Evolutionary conservation across 2,329 filamentous ascomycete genomes (phyloP).

Genomic region (Cordyceps tenuipes): DNA sequence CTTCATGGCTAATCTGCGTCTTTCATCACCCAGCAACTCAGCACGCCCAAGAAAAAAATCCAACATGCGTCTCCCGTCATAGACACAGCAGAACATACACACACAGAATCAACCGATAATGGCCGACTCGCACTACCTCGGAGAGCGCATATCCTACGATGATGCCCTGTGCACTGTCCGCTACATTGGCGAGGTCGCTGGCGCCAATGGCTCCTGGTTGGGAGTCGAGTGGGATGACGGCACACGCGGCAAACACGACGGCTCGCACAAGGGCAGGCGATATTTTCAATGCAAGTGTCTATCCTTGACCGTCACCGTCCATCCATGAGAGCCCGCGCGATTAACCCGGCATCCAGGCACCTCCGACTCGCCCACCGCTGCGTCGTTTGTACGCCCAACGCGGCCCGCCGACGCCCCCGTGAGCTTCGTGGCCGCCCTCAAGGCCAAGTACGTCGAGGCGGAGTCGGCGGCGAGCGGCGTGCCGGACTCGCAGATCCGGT

Average conservation of each 20-base stretch:
- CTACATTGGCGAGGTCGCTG: conserved; percentile 68
- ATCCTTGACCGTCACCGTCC: neutral
- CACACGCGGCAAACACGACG: conserved; percentile 80
- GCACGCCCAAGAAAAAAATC: neutral
- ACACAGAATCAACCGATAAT: conserved; percentile 22
- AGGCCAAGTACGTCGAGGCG: conserved; percentile 66
- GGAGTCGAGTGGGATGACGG: conserved; percentile 96
- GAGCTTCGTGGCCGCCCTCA: conserved; percentile 71
- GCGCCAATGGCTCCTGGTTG: conserved; percentile 73
- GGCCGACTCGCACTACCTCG: conserved; percentile 39
- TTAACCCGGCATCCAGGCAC: conserved; percentile 37
- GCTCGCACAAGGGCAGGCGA: conserved; percentile 65
- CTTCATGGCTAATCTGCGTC: conserved; percentile 14
- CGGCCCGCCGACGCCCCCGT: conserved; percentile 59
- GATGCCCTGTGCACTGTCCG: conserved; percentile 74
- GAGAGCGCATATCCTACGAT: conserved; percentile 74
- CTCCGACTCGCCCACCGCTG: conserved; percentile 58
- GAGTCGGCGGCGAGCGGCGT: conserved; percentile 25
- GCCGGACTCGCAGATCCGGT: conserved; percentile 43
- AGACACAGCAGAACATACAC: neutral
- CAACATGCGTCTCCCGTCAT: neutral
- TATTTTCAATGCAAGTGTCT: conserved; percentile 70
- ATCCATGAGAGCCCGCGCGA: neutral
- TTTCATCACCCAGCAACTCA: conserved; percentile 2
- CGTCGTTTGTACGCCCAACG: conserved; percentile 78